Base-by-base conservation (phyloP, 2,329 filamentous ascomycete genomes). In the Leptographium galeiforme region DNA sequence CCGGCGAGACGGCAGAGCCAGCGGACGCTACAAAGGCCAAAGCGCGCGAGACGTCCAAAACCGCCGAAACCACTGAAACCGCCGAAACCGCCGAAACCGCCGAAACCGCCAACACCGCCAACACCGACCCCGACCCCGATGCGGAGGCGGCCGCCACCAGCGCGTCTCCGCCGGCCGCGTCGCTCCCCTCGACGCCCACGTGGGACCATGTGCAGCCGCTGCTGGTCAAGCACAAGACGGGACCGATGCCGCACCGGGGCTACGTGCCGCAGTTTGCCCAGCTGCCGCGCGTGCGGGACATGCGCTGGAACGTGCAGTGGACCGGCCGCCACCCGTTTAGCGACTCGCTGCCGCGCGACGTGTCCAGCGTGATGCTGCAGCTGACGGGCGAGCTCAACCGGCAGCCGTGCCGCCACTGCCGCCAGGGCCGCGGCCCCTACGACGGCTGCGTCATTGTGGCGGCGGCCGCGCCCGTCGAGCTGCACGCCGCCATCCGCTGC, bases 351-450 rank as follows among this genome's bases (percentile, higher is more conserved):
- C 52, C 60, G 12, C 56, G 60, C 34, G 64, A 67, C 46, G 49
- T 66, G 6, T 61, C 63, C 10, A 59, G 62, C 16, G 39, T 66
- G 6, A 54, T 67, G 8, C 55, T 67, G 8, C 63, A 67, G 34
- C n/a, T 64, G 2, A 67, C 63, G 1, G 66, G 66, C 14, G 61
- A 66, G 2, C 53, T 53, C 16, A 61, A 61, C 2, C 50, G 56
- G 0, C 41, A 33, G 6, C 61, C 64, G 2, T 68, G 66, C 54
- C 19, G 33, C 0, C 51, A 48, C 30, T 67, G 66, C 51, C 8
- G 12, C 4, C 41, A 53, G 1, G 61, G 61, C 2, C 55, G 51
- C n/a, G 65, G 66, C 0, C 64, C 62, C 0, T 67, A 62, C 47
- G 51, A 48, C 0, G 63, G 63, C 11, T 68, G 66, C 50, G 53